Percentiles rank a stretch among this genome's conserved stretches.
Evolutionary conservation across 1,284 basidiomycete genomes (phyloP).

Genomic region (Fomes fomentarius): DNA sequence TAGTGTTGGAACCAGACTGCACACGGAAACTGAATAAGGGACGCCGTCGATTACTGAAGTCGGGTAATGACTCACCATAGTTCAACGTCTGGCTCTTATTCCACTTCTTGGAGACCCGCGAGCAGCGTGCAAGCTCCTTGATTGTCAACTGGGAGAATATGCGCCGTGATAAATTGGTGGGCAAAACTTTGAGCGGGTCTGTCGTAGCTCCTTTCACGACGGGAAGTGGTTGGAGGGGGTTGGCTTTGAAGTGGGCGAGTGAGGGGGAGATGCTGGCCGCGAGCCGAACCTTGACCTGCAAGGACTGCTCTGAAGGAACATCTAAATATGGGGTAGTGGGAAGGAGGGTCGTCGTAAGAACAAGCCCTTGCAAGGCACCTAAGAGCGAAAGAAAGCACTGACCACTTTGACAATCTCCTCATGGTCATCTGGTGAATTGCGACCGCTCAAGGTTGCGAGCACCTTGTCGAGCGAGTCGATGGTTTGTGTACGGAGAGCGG

Average conservation of each 20-base stretch:
- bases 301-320: constrained; percentile 56
- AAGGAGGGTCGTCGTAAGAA: not conserved
- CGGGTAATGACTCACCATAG: constrained; percentile 63
- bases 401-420: constrained; percentile 80
- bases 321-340: constrained; percentile 45
- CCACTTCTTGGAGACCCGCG: constrained; percentile 86
- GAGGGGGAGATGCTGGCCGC: constrained; percentile 58
- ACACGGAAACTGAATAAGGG: not conserved
- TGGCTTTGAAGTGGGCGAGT: constrained; percentile 57
- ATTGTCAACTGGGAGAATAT: constrained; percentile 74
- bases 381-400: constrained; percentile 39
- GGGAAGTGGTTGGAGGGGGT: constrained; percentile 42
- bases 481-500: constrained; percentile 64
- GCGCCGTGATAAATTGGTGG: constrained; percentile 79
- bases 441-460: constrained; percentile 35
- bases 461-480: constrained; percentile 50
- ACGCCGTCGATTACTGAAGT: too few species aligned
- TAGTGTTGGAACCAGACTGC: constrained; percentile 92
- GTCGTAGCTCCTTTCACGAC: constrained; percentile 29
- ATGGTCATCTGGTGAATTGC: constrained; percentile 57
- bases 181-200: constrained; percentile 73
- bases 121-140: constrained; percentile 72
- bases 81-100: constrained; percentile 86
- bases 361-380: not conserved
- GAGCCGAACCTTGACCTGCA: constrained; percentile 45